A percentile compares a stretch with the other conserved stretches of the same genome.
Conservation (phyloP, 2,329 filamentous ascomycete species). For the Ceratocystis ficicola region DNA sequence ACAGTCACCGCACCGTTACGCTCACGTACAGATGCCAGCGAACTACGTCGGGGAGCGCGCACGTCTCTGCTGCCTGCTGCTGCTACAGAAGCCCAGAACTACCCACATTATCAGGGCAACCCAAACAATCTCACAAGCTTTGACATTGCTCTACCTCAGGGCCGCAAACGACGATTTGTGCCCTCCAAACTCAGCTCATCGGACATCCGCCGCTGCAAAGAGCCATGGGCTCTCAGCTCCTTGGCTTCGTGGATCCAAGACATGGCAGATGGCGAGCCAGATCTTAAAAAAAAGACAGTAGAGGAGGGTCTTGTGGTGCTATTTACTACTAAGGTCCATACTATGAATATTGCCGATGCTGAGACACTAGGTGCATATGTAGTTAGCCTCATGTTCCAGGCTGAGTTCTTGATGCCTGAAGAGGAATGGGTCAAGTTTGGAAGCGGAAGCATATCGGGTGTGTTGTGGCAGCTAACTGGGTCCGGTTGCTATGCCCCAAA, state of each 20-base stretch:
- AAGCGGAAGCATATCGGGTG: conserved; percentile 66
- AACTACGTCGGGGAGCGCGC: conserved; percentile 46
- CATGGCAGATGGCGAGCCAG: conserved; percentile 81
- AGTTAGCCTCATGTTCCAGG: conserved; percentile 65
- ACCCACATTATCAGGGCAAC: conserved; percentile 43
- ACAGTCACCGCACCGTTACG: conserved; percentile 69
- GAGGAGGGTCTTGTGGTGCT: conserved; percentile 78
- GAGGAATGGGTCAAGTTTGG: conserved; percentile 98
- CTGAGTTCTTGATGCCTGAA: conserved; percentile 67
- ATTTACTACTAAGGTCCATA: conserved; percentile 90
- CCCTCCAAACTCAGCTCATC: conserved; percentile 67
- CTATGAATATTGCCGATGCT: conserved; percentile 96
- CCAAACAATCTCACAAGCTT: conserved; percentile 49
- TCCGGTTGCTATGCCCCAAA: conserved; percentile 81
- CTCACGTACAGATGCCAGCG: conserved; percentile 87
- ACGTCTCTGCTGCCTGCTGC: conserved; percentile 33
- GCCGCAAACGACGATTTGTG: conserved; percentile 70
- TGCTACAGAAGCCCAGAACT: conserved; percentile 32
- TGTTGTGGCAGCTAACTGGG: conserved; percentile 85
- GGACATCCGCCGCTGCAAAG: conserved; percentile 73
- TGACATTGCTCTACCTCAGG: conserved; percentile 72
- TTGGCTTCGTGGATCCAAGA: conserved; percentile 76
- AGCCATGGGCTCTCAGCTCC: conserved; percentile 89
- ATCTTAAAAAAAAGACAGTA: conserved; percentile 72
- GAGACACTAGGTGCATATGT: conserved; percentile 72